Evolutionary conservation across 164 flowering plant species (phyloP).

Genomic region (Piper longum): DNA sequence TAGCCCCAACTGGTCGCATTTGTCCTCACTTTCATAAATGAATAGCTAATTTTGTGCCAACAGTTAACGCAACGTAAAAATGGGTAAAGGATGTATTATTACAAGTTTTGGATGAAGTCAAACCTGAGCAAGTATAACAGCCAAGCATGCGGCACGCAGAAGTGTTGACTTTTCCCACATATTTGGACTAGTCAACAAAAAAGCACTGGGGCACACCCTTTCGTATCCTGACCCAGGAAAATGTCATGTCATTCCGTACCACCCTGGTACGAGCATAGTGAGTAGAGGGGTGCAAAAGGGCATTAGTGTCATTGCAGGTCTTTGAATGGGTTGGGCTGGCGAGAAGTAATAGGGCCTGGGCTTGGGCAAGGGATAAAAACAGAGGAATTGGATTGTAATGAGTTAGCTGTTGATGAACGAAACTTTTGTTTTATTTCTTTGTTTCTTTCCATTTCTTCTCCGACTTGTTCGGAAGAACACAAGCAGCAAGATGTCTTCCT

Average conservation of each 20-base stretch:
- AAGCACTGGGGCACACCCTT: conserved; percentile 41
- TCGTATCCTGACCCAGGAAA: conserved; percentile 51
- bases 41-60: too few species aligned
- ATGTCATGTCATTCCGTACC: conserved; percentile 72
- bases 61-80: too few species aligned
- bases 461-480: too few species aligned
- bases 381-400: too few species aligned
- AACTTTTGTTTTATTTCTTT: too few species aligned
- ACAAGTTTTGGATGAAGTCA: conserved; percentile 2
- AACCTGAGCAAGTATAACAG: conserved; percentile 90
- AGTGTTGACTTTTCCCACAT: conserved; percentile 99
- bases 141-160: conserved; percentile 80
- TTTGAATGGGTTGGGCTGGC: too few species aligned
- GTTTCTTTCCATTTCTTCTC: too few species aligned
- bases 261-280: conserved; percentile 46
- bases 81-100: neutral
- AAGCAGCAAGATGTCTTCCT: too few species aligned
- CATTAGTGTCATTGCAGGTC: too few species aligned
- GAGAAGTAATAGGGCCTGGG: too few species aligned
- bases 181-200: conserved; percentile 92
- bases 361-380: too few species aligned
- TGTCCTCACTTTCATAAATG: neutral
- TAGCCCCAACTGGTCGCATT: neutral
- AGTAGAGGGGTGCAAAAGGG: conserved; percentile 98
- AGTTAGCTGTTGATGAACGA: too few species aligned